These are phyloP conservation scores for Colletotrichum aenigma DNA, from an alignment of 2,329 filamentous ascomycete species.

Conservation along the genomic window DNA sequence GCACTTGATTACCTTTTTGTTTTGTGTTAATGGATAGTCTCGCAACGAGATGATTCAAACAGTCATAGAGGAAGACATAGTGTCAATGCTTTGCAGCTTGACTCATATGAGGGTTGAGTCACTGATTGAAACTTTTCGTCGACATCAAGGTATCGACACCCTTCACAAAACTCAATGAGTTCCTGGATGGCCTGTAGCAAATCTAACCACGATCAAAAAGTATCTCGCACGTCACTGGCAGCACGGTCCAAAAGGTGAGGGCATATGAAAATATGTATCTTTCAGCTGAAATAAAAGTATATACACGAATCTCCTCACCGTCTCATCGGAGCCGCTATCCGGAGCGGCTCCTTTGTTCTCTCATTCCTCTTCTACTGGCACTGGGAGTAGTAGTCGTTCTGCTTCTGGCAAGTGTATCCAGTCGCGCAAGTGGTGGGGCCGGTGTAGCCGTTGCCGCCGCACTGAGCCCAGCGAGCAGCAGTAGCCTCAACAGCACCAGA, in stretches of 20 bases:
- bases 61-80: not conserved
- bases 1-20: not conserved
- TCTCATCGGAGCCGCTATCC: not conserved
- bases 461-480: slow-evolving; percentile 36
- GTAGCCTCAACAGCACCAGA: slow-evolving; percentile 21
- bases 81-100: not conserved
- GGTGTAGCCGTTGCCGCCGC: slow-evolving; percentile 38
- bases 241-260: not conserved
- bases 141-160: not conserved
- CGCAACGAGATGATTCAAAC: not conserved
- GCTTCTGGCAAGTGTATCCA: slow-evolving; percentile 37
- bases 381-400: slow-evolving; percentile 46
- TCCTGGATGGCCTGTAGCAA: not conserved
- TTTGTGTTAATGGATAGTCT: not conserved
- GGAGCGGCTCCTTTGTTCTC: not conserved
- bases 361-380: slow-evolving; percentile 33
- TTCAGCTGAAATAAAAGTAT: not conserved
- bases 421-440: slow-evolving; percentile 39
- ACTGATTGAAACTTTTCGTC: not conserved
- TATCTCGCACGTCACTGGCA: not conserved
- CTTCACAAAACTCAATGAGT: not conserved
- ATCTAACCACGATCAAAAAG: not conserved
- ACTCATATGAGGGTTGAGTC: not conserved
- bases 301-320: slow-evolving; percentile 1
- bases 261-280: not conserved